Evolutionary conservation across 2,329 filamentous ascomycete species (phyloP).

Genomic region (Pyrenochaeta sp.): DNA sequence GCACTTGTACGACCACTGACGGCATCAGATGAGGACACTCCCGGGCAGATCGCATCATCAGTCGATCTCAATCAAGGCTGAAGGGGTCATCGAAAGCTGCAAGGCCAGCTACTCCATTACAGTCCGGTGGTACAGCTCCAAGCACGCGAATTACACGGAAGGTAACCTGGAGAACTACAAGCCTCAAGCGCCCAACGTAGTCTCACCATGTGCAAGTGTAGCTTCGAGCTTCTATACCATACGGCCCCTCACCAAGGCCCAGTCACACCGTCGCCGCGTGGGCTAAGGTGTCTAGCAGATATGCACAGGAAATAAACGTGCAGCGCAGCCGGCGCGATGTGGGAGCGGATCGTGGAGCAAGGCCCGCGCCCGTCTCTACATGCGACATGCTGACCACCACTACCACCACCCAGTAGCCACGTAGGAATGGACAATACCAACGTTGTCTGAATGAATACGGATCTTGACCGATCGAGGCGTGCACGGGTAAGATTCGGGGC

Average conservation of each 20-base stretch:
- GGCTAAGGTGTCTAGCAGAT: slow-evolving; percentile 37
- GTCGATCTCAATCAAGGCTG: slow-evolving; percentile 15
- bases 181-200: slow-evolving; percentile 39
- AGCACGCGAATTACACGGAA: slow-evolving; percentile 18
- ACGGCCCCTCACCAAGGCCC: slow-evolving; percentile 20
- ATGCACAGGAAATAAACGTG: slow-evolving; percentile 53
- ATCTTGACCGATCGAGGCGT: slow-evolving; percentile 14
- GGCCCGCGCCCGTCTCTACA: slow-evolving; percentile 42
- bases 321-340: slow-evolving; percentile 52
- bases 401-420: not conserved
- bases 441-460: slow-evolving; percentile 6
- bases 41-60: slow-evolving; percentile 24
- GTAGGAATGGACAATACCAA: slow-evolving; percentile 6
- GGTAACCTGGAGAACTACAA: slow-evolving; percentile 29
- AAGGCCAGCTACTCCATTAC: slow-evolving; percentile 26
- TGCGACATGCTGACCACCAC: slow-evolving; percentile 46
- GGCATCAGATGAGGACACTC: slow-evolving; percentile 31
- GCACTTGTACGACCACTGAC: slow-evolving; percentile 41
- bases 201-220: slow-evolving; percentile 34
- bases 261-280: slow-evolving; percentile 48
- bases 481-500: slow-evolving; percentile 12
- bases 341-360: slow-evolving; percentile 49
- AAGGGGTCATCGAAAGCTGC: slow-evolving; percentile 5
- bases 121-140: slow-evolving; percentile 24
- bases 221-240: not conserved